phyloP scores from a whole-genome alignment of 108 stramenopile species.

The Nannochloropsis oceanica region DNA sequence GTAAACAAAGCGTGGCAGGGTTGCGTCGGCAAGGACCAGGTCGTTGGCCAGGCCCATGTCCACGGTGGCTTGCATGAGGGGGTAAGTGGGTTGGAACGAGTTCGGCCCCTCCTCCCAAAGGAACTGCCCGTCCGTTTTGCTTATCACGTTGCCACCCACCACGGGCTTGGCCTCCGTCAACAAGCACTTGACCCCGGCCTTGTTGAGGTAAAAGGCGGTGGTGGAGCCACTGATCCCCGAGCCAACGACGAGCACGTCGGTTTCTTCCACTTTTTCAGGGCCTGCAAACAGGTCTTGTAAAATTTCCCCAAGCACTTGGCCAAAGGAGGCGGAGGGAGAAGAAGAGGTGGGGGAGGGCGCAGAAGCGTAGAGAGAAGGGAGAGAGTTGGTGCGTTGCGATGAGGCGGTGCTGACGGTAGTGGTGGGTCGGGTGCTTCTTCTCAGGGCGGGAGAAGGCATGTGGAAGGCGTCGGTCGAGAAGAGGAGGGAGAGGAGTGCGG shows the following conservation, averaged over 20 bases:
- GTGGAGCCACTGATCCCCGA: constrained; percentile 77
- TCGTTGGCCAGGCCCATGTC: constrained; percentile 73
- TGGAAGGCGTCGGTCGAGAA: background rate
- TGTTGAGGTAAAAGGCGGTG: constrained; percentile 55
- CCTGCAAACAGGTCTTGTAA: background rate
- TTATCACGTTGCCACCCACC: constrained; percentile 84
- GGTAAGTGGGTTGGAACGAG: constrained; percentile 69
- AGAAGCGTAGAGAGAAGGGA: background rate
- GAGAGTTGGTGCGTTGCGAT: background rate
- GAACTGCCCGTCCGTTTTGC: constrained; percentile 56
- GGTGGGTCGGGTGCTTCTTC: background rate
- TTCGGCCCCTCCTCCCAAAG: constrained; percentile 92
- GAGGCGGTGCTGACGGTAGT: background rate
- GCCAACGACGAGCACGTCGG: constrained; percentile 72
- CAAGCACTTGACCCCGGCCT: constrained; percentile 44
- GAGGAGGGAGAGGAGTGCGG: background rate
- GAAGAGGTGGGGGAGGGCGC: background rate
- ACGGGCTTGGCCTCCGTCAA: constrained; percentile 61
- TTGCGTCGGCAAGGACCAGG: constrained; percentile 65
- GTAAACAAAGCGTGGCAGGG: constrained; percentile 35
- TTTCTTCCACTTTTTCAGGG: background rate
- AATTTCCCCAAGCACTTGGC: background rate
- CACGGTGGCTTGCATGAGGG: constrained; percentile 64
- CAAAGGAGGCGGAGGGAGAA: background rate
- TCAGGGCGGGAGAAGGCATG: background rate